Percentiles rank a stretch among this genome's conserved stretches.
Conservation (phyloP, 2,329 filamentous ascomycete species). For the Dendryphion nanum region DNA sequence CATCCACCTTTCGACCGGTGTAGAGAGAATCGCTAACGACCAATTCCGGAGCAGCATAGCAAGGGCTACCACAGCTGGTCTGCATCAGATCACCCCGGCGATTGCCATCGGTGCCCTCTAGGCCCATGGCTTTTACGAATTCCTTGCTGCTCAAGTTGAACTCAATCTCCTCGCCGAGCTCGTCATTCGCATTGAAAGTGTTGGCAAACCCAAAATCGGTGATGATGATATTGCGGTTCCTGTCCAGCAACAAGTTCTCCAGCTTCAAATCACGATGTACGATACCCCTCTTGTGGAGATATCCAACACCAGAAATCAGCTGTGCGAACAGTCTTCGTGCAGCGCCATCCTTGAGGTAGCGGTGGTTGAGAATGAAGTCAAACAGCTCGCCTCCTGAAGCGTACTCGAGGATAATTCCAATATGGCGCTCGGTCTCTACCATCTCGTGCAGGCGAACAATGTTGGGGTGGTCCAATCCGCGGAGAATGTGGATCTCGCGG, state of each 20-base stretch:
- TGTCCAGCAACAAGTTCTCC: slow-evolving; percentile 90
- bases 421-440: slow-evolving; percentile 95
- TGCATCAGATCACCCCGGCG: slow-evolving; percentile 96
- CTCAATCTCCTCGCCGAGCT: slow-evolving; percentile 87
- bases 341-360: slow-evolving; percentile 91
- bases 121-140: slow-evolving; percentile 79
- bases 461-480: slow-evolving; percentile 87
- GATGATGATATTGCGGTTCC: slow-evolving; percentile 98
- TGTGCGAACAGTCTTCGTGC: slow-evolving; percentile 92
- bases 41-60: slow-evolving; percentile 93
- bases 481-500: slow-evolving; percentile 89
- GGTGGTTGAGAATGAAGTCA: slow-evolving; percentile 95
- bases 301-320: slow-evolving; percentile 92
- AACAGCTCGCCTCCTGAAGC: slow-evolving; percentile 97
- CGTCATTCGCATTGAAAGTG: slow-evolving; percentile 87
- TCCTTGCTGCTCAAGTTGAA: slow-evolving; percentile 83
- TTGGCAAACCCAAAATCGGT: slow-evolving; percentile 99
- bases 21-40: slow-evolving; percentile 97
- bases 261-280: slow-evolving; percentile 96
- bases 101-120: slow-evolving; percentile 76
- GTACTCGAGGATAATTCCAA: slow-evolving; percentile 97
- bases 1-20: slow-evolving; percentile 95
- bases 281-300: slow-evolving; percentile 97
- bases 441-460: slow-evolving; percentile 97
- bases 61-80: slow-evolving; percentile 96